Base-by-base conservation (phyloP, 1,139 yeast genomes). In the Sugiyamaella grinbergsii region DNA sequence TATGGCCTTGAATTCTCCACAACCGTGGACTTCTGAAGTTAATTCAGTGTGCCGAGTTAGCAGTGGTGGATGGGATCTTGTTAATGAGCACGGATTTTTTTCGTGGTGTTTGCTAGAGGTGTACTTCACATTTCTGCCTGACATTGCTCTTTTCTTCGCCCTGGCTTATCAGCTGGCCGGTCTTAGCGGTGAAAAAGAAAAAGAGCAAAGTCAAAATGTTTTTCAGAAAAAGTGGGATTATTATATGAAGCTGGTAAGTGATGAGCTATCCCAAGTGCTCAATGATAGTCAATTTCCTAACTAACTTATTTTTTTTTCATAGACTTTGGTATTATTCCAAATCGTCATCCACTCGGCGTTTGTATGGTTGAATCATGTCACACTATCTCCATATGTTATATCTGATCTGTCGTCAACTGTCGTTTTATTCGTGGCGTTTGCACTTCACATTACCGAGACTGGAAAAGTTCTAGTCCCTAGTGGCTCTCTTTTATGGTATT, bases 391-490 rank as follows among this genome's bases (percentile, higher is more conserved):
- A 23, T 40, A 16, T 20, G 18, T 42, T 20, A 20, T 33, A 15
- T 7, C 42, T 34, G 51, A 41, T 36, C 31, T 41, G 13, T 18
- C 23, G 10, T 24, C 42, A 16, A 34, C 41, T 6, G 29, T 36
- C 4, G 51, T 36, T 28, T 36, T 47, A 29, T 5, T 31, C 5
- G 11, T 42, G 3, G 51, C 28, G 13, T 34, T 42, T n/a, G 11
- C 29, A 2, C 37, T 87, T 38, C 89, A 87, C 58, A 83, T 82
- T 65, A 66, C 83, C 50, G 96, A 90, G 63, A 85, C 80, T 63
- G 80, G 77, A 65, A 81, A 84, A 62, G 66, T 80, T 7, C 71
- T 70, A 33, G 78, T 86, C 22, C 82, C 96, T 0, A 80, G 77
- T 62, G 84, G 91, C 2, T 73, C 78, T 1, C 70, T 88, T 38